These are phyloP conservation scores for Luzula sylvatica DNA, from an alignment of 176 grass and related monocot species.

Conservation along the genomic window DNA sequence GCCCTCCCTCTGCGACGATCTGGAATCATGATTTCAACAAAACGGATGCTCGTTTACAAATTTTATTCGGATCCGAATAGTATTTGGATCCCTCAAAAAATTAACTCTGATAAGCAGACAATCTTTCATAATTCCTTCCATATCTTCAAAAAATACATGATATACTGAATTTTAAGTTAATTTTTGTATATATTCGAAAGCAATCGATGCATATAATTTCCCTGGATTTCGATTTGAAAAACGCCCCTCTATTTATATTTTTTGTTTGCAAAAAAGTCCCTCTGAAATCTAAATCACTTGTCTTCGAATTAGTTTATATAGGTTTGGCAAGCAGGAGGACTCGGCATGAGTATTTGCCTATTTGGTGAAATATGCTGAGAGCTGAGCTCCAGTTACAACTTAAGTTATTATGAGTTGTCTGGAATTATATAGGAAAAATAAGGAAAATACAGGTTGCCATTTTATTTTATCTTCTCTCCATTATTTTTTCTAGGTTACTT, in stretches of 20 bases:
- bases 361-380: conserved; percentile 82
- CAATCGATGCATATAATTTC: conserved; percentile 95
- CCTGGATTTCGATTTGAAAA: conserved; percentile 83
- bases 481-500: neutral
- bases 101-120: too few relatives aligned
- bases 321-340: conserved; percentile 69
- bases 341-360: conserved; percentile 59
- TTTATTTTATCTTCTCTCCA: neutral
- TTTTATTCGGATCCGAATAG: too few relatives aligned
- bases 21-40: too few relatives aligned
- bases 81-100: too few relatives aligned
- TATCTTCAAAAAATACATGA: too few relatives aligned
- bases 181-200: conserved; percentile 12
- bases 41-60: too few relatives aligned
- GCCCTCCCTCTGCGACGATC: too few relatives aligned
- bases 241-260: too few relatives aligned
- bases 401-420: neutral
- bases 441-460: neutral
- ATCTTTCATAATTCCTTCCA: too few relatives aligned
- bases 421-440: conserved; percentile 6
- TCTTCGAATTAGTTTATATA: neutral
- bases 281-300: neutral
- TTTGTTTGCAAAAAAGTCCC: too few relatives aligned
- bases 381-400: conserved; percentile 97
- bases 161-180: too few relatives aligned